Evolutionary conservation across 148 eudicot genomes (phyloP), one percentile per base, ranked within the genome.

Genomic region (Nepenthes gracilis): DNA sequence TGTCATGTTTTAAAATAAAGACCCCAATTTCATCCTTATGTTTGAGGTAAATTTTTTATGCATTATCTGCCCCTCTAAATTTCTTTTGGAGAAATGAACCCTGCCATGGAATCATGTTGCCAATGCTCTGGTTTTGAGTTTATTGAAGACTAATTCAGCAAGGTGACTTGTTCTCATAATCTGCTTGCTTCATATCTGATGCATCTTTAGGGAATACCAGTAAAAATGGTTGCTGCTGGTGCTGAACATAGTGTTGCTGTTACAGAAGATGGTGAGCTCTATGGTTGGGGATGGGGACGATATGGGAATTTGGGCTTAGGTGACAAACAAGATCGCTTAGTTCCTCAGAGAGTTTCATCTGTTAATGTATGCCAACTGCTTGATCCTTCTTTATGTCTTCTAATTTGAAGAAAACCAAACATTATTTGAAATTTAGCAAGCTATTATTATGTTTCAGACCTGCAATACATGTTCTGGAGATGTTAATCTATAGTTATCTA

Each of bases 231-330:
- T 51, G 99, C 99, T 78, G 95, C 99, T 67, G 99, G 99, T 75
- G 99, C 99, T 63, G 99, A 94, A 70, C 99, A 94, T 70, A 89
- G 97, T 59, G 97, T 83, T 77, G 95, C 97, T 76, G 80, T 94
- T 59, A 94, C 97, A 61, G 95, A 86, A 75, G 86, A 81, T 51
- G 99, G 99, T 57, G 84, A 83, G 62, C 78, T 94, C 69, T 89
- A 86, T 59, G 95, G 99, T 51, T 94, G 99, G 99, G 99, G 99
- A 54, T 94, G 99, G 99, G 99, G 99, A 36, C 79, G 99, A 57
- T 94, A 89, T 80, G 99, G 99, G 67, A 94, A 89, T 74, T 77
- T 94, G 79, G 99, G 99, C 36, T 78, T 94, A 76, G 99, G 99
- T 65, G 99, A 94, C 73, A 75, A 86, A 75, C 79, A 81, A 14